Evolutionary conservation across 306 rosid genomes (phyloP), one percentile per base, ranked within the genome.

Genomic region (Cicer cuneatum): DNA sequence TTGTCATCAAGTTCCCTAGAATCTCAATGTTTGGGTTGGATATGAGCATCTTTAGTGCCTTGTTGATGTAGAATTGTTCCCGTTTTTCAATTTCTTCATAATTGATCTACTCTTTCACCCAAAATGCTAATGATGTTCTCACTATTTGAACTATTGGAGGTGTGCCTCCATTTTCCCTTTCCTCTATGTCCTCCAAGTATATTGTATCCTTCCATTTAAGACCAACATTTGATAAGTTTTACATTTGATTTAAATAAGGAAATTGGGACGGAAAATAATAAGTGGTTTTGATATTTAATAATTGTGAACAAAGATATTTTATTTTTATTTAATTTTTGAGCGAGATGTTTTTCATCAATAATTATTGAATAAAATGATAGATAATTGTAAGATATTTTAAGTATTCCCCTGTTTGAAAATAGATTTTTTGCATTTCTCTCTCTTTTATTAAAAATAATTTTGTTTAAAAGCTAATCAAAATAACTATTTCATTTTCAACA

Each of bases 91-190:
- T 93, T 82, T 78, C 87, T 57, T 86, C 58, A 10, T 71, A 81
- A 46, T 77, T 60, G 4, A 91, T 83, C 73, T 82, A 86, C 11
- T 89, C 91, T 77, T 93, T 93, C 45, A 93, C 90, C 96, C 96
- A 85, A 77, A 89, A 93, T 33, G 97, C 89, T 79, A 93, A 85
- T 13, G 97, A 92, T 29, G 96, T 97, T 76, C 96, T 81, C 12
- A 90, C 76, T 64, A 85, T 89, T 59, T 88, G 97, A 52, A 88
- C 85, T 68, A 93, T 89, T 54, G 89, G 97, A 48, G 98, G 97
- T 4, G 98, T 93, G 8, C 98, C 97, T 1, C 87, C 89, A 37
- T 80, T 89, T 83, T 93, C 98, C 81, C 96, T 87, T 81, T 88
- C 97, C 71, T 93, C 96, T 71, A 90, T 82, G 77, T 78, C 77